Evolutionary conservation across 2,329 filamentous ascomycete species (phyloP), one percentile per base, ranked within the genome.

Genomic region (Aspergillus chevalieri): DNA sequence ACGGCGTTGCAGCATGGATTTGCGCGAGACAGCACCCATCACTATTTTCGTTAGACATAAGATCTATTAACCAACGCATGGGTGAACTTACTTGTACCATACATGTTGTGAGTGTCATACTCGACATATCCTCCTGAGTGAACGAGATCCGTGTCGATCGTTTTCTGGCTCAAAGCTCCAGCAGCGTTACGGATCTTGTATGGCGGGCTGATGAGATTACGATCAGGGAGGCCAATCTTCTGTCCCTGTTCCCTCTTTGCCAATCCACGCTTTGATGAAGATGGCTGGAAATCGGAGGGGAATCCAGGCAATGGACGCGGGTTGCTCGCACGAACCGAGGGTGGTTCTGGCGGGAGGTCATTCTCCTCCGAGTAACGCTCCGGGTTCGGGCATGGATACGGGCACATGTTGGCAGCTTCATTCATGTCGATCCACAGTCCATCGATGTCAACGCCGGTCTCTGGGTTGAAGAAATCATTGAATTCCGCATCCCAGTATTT

Each of bases 51-150:
- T 43, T 56, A 38, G 54, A 49, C 43, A 7, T 30, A 33, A 24
- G 7, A 4, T 15, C 4, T 10, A 3, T 5, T 15, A n/a, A 12
- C 12, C 15, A 2, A 15, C 6, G 14, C 7, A 2, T 2, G 8
- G 14, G 7, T 1, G 28, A 22, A 64, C 71, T 64, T 63, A 72
- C 70, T 83, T 6, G 80, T 79, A 1, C 87, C 87, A 64, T 87
- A 89, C 1, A 90, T 67, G 57, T 90, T 90, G 65, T 91, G 87
- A 0, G 83, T 86, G 57, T 91, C 87, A 61, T 87, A 89, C 65
- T 87, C 81, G 17, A 76, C 74, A 34, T 83, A 68, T 10, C 85
- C 83, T 39, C 81, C 76, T 2, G 61, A 55, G 64, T 89, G 85
- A 7, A 84, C 76, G 7, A 88, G 69, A 60, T 88, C 79, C 0